phyloP scores from a whole-genome alignment of 768 basidiomycete species.

The Serendipita vermifera region DNA sequence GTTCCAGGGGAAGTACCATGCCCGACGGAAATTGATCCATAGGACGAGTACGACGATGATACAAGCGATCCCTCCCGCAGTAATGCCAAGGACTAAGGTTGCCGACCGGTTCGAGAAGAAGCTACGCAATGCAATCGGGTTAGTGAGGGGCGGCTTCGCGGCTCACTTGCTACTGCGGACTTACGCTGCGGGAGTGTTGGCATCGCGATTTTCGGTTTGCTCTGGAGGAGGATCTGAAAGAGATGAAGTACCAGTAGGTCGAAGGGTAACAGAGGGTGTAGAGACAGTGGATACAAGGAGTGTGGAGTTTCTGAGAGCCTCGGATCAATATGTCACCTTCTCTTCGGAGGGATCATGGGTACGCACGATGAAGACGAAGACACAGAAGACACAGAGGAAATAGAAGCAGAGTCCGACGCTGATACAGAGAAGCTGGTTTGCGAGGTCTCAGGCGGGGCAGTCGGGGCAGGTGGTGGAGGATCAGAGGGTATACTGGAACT shows the following conservation, averaged over 20 bases:
- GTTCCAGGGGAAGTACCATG: constrained; percentile 10
- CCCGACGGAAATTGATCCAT: constrained; percentile 7
- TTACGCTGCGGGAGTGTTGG: not conserved
- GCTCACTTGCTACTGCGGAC: not conserved
- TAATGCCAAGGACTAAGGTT: not conserved
- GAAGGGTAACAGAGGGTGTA: constrained; percentile 1
- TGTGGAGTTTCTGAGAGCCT: not conserved
- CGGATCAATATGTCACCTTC: not conserved
- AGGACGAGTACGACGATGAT: not conserved
- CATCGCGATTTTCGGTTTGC: not conserved
- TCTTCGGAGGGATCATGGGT: not conserved
- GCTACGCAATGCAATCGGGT: not conserved
- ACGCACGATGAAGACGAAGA: constrained; percentile 25
- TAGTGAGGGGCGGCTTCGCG: not conserved
- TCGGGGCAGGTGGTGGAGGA: too few species aligned
- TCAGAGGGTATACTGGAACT: too few species aligned
- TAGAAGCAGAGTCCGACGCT: constrained; percentile 35
- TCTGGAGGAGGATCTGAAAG: too few species aligned
- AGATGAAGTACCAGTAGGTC: not conserved
- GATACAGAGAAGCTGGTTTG: too few species aligned
- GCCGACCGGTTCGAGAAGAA: not conserved
- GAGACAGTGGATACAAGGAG: not conserved
- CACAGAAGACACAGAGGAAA: constrained; percentile 24
- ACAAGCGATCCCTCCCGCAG: not conserved
- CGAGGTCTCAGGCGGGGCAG: too few species aligned